Percentiles rank a stretch among this genome's conserved stretches.
Conservation (phyloP, 73 alveolate species). For the Paramecium octaurelia region DNA sequence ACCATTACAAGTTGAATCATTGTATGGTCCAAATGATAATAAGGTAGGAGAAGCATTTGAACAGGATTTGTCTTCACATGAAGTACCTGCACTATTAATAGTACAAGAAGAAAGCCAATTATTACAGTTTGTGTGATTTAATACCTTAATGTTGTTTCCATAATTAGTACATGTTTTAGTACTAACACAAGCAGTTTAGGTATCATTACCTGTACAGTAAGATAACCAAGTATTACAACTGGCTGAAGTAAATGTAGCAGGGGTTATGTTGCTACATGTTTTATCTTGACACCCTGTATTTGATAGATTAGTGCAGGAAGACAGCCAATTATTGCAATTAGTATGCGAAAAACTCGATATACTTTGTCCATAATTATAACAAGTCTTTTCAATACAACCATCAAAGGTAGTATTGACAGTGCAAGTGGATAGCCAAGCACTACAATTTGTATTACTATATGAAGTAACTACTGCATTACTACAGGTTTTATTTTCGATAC, state of each 20-base stretch:
- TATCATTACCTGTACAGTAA: background rate
- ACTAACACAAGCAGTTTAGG: background rate
- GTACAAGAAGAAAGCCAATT: background rate
- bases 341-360: background rate
- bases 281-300: background rate
- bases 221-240: background rate
- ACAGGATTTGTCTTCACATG: background rate
- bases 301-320: constrained; percentile 4
- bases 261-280: background rate
- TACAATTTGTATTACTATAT: background rate
- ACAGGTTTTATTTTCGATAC: background rate
- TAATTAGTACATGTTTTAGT: background rate
- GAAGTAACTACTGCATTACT: background rate
- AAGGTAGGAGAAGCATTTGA: background rate
- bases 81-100: background rate
- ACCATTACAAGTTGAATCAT: background rate
- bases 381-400: background rate
- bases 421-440: background rate
- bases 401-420: constrained; percentile 2
- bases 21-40: background rate
- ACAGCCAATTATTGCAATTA: background rate
- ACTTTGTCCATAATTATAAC: background rate
- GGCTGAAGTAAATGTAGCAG: background rate
- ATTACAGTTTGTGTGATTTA: background rate
- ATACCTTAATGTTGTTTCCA: background rate